These are phyloP conservation scores for Oryza brachyantha DNA, from an alignment of 176 grass and related monocot genomes.

Conservation along the genomic window DNA sequence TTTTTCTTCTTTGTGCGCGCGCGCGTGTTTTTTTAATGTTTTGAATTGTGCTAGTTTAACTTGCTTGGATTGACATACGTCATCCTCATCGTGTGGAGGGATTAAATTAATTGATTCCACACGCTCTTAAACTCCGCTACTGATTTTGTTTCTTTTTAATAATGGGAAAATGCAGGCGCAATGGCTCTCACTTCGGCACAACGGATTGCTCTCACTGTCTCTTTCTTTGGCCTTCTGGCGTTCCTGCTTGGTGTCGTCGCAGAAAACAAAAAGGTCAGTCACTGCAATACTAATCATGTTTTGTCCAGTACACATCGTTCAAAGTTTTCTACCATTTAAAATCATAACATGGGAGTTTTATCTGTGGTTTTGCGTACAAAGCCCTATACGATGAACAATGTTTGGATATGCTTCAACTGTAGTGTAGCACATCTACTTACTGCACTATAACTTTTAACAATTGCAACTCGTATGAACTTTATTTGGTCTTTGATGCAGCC, in stretches of 20 bases:
- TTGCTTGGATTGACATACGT: neutral
- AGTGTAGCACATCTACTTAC: neutral
- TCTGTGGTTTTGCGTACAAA: neutral
- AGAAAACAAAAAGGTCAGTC: conserved; percentile 80
- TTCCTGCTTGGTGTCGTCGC: conserved; percentile 66
- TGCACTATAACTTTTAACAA: neutral
- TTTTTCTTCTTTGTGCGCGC: neutral
- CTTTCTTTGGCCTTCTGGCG: conserved; percentile 47
- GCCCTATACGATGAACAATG: neutral
- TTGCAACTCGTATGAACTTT: neutral
- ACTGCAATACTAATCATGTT: neutral
- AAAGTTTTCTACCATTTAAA: neutral
- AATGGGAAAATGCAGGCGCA: conserved; percentile 3
- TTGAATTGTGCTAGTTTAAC: neutral
- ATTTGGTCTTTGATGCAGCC: conserved; percentile 41
- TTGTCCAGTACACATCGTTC: neutral
- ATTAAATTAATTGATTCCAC: neutral
- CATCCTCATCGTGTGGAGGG: too few species aligned
- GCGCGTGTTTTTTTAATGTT: neutral
- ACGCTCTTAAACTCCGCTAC: neutral
- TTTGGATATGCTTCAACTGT: neutral
- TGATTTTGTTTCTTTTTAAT: neutral
- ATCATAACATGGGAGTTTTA: neutral
- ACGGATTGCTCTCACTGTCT: conserved; percentile 33
- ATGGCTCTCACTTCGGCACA: conserved; percentile 43